Conservation (phyloP, 2,329 filamentous ascomycete genomes). For the Teratosphaeria destructans region DNA sequence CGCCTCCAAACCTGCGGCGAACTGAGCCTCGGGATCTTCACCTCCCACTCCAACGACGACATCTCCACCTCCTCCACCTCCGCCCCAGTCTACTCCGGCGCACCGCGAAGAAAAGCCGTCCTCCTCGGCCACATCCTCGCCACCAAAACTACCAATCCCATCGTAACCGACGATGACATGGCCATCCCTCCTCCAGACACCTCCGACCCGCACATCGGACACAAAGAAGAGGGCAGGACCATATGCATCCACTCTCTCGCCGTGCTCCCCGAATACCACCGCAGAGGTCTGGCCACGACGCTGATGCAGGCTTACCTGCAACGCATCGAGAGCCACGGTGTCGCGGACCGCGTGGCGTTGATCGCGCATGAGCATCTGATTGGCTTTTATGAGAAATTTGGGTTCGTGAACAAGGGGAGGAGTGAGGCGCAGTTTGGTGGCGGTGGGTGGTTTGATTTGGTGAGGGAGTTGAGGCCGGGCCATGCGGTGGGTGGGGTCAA, state of each 20-base stretch:
- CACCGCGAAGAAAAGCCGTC: conserved; percentile 48
- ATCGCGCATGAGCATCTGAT: conserved; percentile 67
- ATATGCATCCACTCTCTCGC: conserved; percentile 76
- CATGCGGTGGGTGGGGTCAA: background rate
- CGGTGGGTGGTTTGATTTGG: conserved; percentile 76
- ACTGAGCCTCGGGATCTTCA: conserved; percentile 71
- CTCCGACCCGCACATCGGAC: conserved; percentile 44
- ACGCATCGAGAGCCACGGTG: conserved; percentile 58
- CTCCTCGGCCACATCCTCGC: conserved; percentile 70
- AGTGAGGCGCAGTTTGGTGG: conserved; percentile 66
- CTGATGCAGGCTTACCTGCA: conserved; percentile 69
- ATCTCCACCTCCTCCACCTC: conserved; percentile 46
- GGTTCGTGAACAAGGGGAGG: conserved; percentile 58
- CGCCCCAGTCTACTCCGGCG: conserved; percentile 48
- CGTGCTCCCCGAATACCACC: conserved; percentile 64
- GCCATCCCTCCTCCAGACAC: conserved; percentile 43
- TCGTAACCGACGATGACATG: conserved; percentile 71
- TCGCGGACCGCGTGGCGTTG: conserved; percentile 63
- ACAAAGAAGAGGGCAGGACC: conserved; percentile 63
- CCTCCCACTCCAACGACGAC: conserved; percentile 49
- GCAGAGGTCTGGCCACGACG: conserved; percentile 61
- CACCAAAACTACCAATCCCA: conserved; percentile 53
- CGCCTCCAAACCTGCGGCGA: conserved; percentile 65
- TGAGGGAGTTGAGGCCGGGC: conserved; percentile 31
- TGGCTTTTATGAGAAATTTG: conserved; percentile 64